Evolutionary conservation across 2,329 filamentous ascomycete genomes (phyloP).

Genomic region (Diaporthe citriasiana): DNA sequence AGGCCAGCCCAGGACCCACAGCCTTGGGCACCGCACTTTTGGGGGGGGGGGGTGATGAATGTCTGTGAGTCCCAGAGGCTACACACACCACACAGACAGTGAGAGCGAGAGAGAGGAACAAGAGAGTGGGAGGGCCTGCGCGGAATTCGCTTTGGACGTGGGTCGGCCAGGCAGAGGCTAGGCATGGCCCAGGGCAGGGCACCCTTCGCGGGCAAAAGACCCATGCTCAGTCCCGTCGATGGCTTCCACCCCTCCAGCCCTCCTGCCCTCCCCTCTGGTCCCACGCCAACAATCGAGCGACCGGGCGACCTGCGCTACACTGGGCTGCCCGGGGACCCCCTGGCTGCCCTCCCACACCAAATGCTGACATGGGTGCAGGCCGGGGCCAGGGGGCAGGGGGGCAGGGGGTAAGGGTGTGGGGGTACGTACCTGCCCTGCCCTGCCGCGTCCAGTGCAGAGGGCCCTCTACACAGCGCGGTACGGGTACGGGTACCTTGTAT

Average conservation of each 20-base stretch:
- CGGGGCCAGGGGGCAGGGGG: slow-evolving; percentile 20
- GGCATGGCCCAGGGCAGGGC: slow-evolving; percentile 21
- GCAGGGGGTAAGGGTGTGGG: not conserved
- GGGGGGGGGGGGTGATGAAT: not conserved
- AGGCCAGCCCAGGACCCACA: slow-evolving; percentile 20
- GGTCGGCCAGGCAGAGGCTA: slow-evolving; percentile 13
- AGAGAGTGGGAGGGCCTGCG: not conserved
- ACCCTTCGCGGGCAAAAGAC: slow-evolving; percentile 20
- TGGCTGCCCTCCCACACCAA: slow-evolving; percentile 30
- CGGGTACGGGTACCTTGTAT: slow-evolving; percentile 27
- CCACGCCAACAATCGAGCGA: not conserved
- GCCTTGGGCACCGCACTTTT: slow-evolving; percentile 23
- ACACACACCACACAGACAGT: not conserved
- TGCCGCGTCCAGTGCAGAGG: slow-evolving; percentile 3
- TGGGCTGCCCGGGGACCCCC: slow-evolving; percentile 15
- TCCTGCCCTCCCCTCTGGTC: slow-evolving; percentile 16
- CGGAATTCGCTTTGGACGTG: slow-evolving; percentile 25
- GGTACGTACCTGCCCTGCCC: slow-evolving; percentile 27
- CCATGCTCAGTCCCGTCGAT: slow-evolving; percentile 26
- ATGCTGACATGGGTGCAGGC: slow-evolving; percentile 26
- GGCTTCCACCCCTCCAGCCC: slow-evolving; percentile 30
- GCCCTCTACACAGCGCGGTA: slow-evolving; percentile 12
- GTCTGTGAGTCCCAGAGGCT: not conserved
- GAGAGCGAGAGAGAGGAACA: not conserved
- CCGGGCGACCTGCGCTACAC: slow-evolving; percentile 13